Conservation (phyloP, 139 green algal genomes). For the Auxenochlorella protothecoides region DNA sequence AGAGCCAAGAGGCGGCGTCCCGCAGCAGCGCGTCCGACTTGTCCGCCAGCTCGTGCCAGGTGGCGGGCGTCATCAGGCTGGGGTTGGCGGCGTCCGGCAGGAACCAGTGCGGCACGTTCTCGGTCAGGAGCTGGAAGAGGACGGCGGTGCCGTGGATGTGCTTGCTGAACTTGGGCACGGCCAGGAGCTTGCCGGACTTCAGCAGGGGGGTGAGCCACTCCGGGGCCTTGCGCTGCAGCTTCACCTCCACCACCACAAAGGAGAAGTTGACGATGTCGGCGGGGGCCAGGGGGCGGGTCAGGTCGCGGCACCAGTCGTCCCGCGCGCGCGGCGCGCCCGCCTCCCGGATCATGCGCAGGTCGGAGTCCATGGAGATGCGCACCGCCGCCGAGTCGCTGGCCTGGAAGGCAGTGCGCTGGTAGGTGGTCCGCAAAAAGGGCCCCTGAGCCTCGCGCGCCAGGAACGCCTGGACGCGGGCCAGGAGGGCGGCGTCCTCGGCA, state of each 20-base stretch:
- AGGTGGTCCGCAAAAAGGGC: constrained; percentile 57
- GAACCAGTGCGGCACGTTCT: constrained; percentile 56
- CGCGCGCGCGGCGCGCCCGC: constrained; percentile 1
- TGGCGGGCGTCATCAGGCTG: constrained; percentile 40
- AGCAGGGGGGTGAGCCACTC: constrained; percentile 39
- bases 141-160: constrained; percentile 52
- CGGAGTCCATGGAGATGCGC: constrained; percentile 59
- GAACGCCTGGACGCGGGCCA: background rate
- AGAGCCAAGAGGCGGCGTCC: constrained; percentile 15
- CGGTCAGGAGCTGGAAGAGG: constrained; percentile 22
- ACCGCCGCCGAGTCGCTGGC: constrained; percentile 25
- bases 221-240: constrained; percentile 51
- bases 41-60: constrained; percentile 51
- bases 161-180: constrained; percentile 74
- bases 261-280: constrained; percentile 53
- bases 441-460: constrained; percentile 31
- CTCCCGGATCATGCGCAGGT: constrained; percentile 47
- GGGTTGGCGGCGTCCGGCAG: constrained; percentile 26
- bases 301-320: constrained; percentile 36
- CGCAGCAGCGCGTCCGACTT: constrained; percentile 7
- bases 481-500: background rate
- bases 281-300: constrained; percentile 5
- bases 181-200: constrained; percentile 43
- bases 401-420: constrained; percentile 66
- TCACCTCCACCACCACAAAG: constrained; percentile 80